Evolutionary conservation across 1,139 yeast species (phyloP), one percentile per base, ranked within the genome.

Genomic region (Entelexis sorbosivorans): DNA sequence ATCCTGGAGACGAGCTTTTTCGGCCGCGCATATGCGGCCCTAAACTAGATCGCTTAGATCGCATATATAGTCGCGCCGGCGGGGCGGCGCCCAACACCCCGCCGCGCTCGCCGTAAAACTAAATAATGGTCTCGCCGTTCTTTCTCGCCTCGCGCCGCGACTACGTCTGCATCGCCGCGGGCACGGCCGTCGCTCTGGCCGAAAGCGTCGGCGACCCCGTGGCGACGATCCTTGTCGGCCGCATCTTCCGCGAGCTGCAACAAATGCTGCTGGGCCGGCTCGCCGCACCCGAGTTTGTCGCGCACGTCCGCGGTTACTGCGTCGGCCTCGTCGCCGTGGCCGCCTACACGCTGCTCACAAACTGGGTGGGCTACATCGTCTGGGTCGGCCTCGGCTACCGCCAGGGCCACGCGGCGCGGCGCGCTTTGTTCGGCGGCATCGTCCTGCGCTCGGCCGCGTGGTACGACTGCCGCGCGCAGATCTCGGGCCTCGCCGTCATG

Each of bases 361-460:
- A 63, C 76, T 16, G 72, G 74, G 19, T 81, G 85, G 81, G 82
- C 28, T 71, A 83, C 5, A 64, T 74, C 1, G 58, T 72, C 0
- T 88, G 94, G 86, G 77, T 82, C 74, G 63, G 69, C 26, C 71
- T 82, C 52, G 95, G 96, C 2, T 95, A 86, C 64, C 66, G 70
- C 17, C 89, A 84, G 57, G 85, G 80, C 44, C 60, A 68, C 11
- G 68, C 82, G 39, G 81, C 84, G 0, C 70, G 96, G 49, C 51
- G 56, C 1, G 52, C 56, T 8, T 58, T 83, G 6, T 72, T 74
- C 47, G 52, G 60, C 17, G 56, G 64, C 1, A 46, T 67, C 35
- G 45, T 68, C 26, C 52, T 58, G 40, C 61, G 63, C 24, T 59
- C 63, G 13, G 52, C 60, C 48, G 53, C 59, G 0, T 68, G 70